Base-by-base conservation (phyloP, 129 eudicot genomes). In the Rutidosis leptorrhynchoides region DNA sequence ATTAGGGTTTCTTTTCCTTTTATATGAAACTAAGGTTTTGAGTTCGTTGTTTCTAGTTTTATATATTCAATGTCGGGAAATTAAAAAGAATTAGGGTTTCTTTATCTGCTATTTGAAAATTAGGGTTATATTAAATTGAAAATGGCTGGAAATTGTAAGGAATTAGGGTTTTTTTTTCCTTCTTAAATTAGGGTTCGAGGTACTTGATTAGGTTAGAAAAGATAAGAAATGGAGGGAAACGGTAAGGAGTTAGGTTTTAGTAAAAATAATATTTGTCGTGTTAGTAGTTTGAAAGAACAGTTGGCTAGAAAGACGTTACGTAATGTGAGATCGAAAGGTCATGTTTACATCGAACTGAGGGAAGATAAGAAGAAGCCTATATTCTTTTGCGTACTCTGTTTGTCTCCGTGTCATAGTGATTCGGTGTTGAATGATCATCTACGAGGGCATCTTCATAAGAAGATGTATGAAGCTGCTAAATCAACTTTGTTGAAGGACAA, bases 401-500 rank as follows among this genome's bases (percentile, higher is more conserved):
- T 82, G 72, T 76, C 95, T 14, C 96, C 89, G 2, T 93, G 99
- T 64, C 79, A 93, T 69, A 79, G 92, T 51, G 99, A 93, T 30
- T 64, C 87, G 1, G 74, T 82, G 66, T 69, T 93, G 82, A 81
- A 70, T 78, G 82, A 82, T 78, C 99, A 93, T 77, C 66, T 93
- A 66, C 79, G 79, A 12, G 99, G 99, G 29, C 82, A 77, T 80
- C 77, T 80, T 24, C 99, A 93, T 61, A 77, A 65, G 30, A 74
- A 79, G 75, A 84, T 85, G 73, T 77, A 59, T 65, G 81, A 77
- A 49, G 84, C 85, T 71, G 99, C 96, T 14, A 81, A 86, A 72
- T 81, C 85, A 40, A 86, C 99, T 7, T 63, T 93, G 80, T 43
- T 93, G 54, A 90, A 85, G 58, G 72, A 82, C 7, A 93, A 89